Evolutionary conservation across 169 alveolate species (phyloP), one percentile per base, ranked within the genome.

Genomic region (Plasmodium yoelii): DNA sequence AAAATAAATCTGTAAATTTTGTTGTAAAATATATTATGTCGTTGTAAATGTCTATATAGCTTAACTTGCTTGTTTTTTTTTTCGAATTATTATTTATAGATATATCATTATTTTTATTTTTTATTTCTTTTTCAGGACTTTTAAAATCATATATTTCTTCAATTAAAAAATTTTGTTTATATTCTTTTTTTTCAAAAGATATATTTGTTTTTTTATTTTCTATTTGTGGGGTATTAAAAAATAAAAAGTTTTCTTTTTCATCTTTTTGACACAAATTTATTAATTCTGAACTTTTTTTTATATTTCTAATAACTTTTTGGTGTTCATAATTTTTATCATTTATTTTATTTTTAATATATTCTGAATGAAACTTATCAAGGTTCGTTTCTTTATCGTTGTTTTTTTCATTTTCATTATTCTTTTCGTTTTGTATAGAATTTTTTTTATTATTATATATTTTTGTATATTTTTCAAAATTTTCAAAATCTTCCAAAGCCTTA

Each of bases 71-170:
- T 22, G 39, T 64, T 22, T 46, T 46, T 22, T 47, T 10, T 13
- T 39, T 44, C 8, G 19, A 18, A 75, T 49, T 2, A 24, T 60
- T 49, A 26, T 61, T 75, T 13, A 24, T 15, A 9, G 19, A 34
- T 1, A 13, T 42, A 10, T 46, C 15, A 18, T 67, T 56, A n/a
- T 47, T 18, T 22, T 67, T 49, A 19, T 49, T 75, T 61, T 39
- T 18, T 34, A 7, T 34, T 34, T 34, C 42, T 34, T 34, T 34
- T 34, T 34, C 42, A 34, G 42, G 42, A 34, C 7, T 34, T 19
- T 75, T 68, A 63, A 75, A 75, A 18, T 75, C 88, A 24, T 75
- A 75, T 7, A 75, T 75, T 28, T 75, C 88, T 51, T 75, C 88
- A 47, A 75, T 75, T 51, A 75, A 57, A 53, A 75, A 75, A 47